phyloP scores from a whole-genome alignment of 2,329 filamentous ascomycete species.

The Helicocarpus griseus region DNA sequence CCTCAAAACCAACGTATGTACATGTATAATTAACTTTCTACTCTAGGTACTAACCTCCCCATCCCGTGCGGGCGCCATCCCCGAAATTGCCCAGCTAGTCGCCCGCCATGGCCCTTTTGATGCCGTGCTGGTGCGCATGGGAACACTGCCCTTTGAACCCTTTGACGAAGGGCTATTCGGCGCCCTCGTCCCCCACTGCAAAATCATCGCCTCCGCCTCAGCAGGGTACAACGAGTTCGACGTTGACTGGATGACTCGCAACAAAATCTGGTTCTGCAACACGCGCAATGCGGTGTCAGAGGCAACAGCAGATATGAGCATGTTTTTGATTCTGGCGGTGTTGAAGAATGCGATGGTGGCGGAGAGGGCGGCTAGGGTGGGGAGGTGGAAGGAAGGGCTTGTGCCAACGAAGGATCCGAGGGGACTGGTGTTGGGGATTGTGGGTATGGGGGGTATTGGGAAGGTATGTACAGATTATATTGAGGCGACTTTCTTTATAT shows the following conservation, averaged over 20 bases:
- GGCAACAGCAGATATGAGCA: constrained; percentile 43
- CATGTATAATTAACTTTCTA: background rate
- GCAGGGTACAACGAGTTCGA: constrained; percentile 43
- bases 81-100: constrained; percentile 6
- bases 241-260: constrained; percentile 32
- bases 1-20: background rate
- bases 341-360: constrained; percentile 38
- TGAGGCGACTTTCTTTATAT: too few species aligned
- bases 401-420: constrained; percentile 34
- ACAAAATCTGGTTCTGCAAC: constrained; percentile 46
- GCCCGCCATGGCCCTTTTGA: constrained; percentile 33
- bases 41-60: constrained; percentile 4
- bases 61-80: constrained; percentile 5
- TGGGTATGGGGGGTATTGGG: constrained; percentile 42
- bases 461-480: constrained; percentile 20
- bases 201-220: constrained; percentile 39
- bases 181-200: constrained; percentile 32
- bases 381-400: constrained; percentile 29
- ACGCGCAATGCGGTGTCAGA: constrained; percentile 44
- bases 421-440: constrained; percentile 38
- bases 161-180: constrained; percentile 39
- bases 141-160: constrained; percentile 40
- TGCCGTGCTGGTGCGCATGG: constrained; percentile 43
- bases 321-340: constrained; percentile 39
- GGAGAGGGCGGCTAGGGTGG: constrained; percentile 29